Base-by-base conservation (phyloP, 2,329 filamentous ascomycete species). In the Emmonsiellopsis sp. region DNA sequence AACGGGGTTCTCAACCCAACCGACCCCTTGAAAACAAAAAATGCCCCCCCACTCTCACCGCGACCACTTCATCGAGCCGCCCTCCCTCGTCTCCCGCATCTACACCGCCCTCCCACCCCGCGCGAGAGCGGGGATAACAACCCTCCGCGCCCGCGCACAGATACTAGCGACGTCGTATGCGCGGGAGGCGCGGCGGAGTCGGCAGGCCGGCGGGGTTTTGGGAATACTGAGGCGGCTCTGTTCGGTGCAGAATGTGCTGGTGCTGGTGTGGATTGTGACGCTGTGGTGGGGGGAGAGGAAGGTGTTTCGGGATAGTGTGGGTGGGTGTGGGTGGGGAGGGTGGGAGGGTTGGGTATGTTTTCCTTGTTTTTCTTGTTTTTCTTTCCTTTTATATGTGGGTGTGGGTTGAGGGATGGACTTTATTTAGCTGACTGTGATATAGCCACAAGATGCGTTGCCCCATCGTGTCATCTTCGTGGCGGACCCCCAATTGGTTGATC, bases 401-500 rank as follows among this genome's bases (percentile, higher is more conserved):
- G n/a, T n/a, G n/a, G n/a, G n/a, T n/a, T n/a, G n/a, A 55, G 54
- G 30, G 60, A 34, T 13, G 7, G 52, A 38, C 30, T 26, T 20
- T 38, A 43, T 51, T 54, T 53, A 58, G 55, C 52, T 51, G 51
- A 55, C 59, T 56, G 41, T 49, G 38, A 37, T 53, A 38, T 65
- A 95, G 93, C 89, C 90, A 51, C 72, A 79, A 63, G 83, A 79
- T 61, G 86, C 91, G 50, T 82, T 79, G 35, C 93, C 93, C 31
- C 91, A 97, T 68, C 88, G 85, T 66, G 79, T 95, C 61, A 78
- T 89, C 61, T 84, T 96, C 66, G 78, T 96, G 60, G 89, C 91
- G 56, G 91, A 96, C 65, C 91, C 91, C 43, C 91, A 96, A 68
- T 79, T 96, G 55, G 89, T 93, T 64, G 91, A 96, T 70, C 88